Evolutionary conservation across 768 basidiomycete genomes (phyloP).

Genomic region (Butyriboletus loyo): DNA sequence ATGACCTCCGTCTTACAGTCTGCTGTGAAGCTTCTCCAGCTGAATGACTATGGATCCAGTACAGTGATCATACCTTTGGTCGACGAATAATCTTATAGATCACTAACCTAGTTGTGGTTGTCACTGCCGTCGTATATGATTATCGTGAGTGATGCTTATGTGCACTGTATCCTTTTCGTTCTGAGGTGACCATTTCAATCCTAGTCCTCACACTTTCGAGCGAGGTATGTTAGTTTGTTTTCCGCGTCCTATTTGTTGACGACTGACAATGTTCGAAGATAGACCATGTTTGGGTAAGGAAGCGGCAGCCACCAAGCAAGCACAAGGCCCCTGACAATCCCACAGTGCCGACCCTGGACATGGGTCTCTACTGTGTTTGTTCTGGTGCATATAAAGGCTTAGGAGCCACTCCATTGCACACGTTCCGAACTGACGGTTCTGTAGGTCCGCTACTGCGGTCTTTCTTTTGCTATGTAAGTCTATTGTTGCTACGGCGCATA

Average conservation of each 20-base stretch:
- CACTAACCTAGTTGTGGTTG: not conserved
- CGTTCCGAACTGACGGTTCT: not conserved
- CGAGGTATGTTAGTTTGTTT: not conserved
- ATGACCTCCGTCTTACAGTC: not conserved
- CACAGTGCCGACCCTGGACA: not conserved
- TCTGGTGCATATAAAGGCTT: not conserved
- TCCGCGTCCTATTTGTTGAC: not conserved
- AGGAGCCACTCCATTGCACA: not conserved
- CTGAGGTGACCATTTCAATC: not conserved
- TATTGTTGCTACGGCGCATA: not conserved
- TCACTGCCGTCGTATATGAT: too few relatives aligned
- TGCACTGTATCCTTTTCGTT: not conserved
- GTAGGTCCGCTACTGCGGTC: too few relatives aligned
- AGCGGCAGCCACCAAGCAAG: not conserved
- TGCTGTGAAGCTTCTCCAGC: not conserved
- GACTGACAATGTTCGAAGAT: not conserved
- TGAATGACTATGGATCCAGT: not conserved
- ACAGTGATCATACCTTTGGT: not conserved
- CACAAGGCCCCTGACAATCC: not conserved
- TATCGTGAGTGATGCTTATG: too few relatives aligned
- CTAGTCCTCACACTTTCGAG: constrained; percentile 2
- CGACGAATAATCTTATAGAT: not conserved
- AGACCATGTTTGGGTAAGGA: constrained; percentile 1
- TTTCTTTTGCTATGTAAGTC: not conserved
- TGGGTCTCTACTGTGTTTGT: not conserved